Percentiles rank a stretch among this genome's conserved stretches.
Evolutionary conservation across 176 grass and related monocot genomes (phyloP).

Genomic region (Avena insularis): DNA sequence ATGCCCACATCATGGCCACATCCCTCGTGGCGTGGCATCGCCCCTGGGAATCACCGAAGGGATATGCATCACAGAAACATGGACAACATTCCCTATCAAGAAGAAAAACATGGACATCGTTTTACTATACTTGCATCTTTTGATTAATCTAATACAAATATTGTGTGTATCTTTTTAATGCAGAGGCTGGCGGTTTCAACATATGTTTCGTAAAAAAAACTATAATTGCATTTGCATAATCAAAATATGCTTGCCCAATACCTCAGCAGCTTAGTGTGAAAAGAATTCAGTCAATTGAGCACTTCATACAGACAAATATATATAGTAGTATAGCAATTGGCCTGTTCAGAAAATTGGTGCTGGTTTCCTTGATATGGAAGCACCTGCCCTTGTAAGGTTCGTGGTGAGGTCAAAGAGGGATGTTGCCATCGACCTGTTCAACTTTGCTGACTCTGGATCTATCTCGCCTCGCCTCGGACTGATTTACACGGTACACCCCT

Average conservation of each 20-base stretch:
- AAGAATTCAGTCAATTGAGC: too few species aligned
- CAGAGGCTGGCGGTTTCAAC: too few species aligned
- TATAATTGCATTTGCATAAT: background rate
- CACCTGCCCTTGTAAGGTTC: background rate
- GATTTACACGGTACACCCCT: background rate
- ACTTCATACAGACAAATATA: too few species aligned
- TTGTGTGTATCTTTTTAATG: too few species aligned
- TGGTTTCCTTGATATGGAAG: constrained; percentile 21
- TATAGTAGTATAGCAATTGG: too few species aligned
- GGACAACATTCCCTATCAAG: background rate
- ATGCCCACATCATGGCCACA: constrained; percentile 14
- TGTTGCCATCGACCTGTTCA: constrained; percentile 43
- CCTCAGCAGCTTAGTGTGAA: background rate
- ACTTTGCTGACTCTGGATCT: constrained; percentile 31
- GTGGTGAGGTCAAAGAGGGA: constrained; percentile 16
- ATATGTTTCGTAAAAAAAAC: too few species aligned
- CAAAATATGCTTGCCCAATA: too few species aligned
- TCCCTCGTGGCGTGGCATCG: constrained; percentile 1
- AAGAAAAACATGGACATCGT: too few species aligned
- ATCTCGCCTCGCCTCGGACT: background rate
- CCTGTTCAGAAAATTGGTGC: too few species aligned
- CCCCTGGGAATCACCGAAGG: constrained; percentile 8
- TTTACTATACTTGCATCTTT: too few species aligned
- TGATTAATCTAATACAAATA: too few species aligned
- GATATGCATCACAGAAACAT: background rate